Percentiles rank a stretch among this genome's conserved stretches.
Conservation (phyloP, 805 yeast genomes). For the Clavispora santaluciae region DNA sequence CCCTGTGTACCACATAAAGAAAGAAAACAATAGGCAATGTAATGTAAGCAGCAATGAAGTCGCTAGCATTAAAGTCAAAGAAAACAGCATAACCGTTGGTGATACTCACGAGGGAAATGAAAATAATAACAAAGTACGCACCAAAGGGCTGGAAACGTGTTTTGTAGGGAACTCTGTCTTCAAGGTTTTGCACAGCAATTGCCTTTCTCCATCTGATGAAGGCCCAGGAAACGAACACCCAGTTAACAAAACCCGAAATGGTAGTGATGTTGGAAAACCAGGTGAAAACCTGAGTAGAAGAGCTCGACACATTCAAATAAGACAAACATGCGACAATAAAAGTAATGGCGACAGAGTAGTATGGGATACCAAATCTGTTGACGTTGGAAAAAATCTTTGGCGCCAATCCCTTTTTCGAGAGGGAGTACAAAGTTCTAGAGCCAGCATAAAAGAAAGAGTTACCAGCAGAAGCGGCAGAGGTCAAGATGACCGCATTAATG, state of each 20-base stretch:
- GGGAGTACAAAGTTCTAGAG: constrained; percentile 16
- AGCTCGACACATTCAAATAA: constrained; percentile 50
- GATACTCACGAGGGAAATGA: constrained; percentile 49
- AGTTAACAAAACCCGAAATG: constrained; percentile 61
- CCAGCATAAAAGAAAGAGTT: constrained; percentile 18
- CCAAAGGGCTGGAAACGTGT: constrained; percentile 55
- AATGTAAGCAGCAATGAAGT: constrained; percentile 69
- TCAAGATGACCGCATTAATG: constrained; percentile 71
- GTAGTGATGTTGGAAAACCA: constrained; percentile 67
- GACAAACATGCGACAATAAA: constrained; percentile 42
- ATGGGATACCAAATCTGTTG: constrained; percentile 44
- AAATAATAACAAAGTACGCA: constrained; percentile 47
- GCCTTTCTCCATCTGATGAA: constrained; percentile 65
- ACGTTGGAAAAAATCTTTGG: constrained; percentile 14
- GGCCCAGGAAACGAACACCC: constrained; percentile 52
- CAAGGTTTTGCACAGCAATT: constrained; percentile 45
- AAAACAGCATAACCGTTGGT: constrained; percentile 75
- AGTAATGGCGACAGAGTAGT: constrained; percentile 27
- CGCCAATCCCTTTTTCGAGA: constrained; percentile 15
- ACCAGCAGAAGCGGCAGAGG: constrained; percentile 48
- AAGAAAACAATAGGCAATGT: constrained; percentile 54
- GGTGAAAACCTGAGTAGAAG: constrained; percentile 50
- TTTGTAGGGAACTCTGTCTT: constrained; percentile 54
- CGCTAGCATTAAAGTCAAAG: constrained; percentile 50
- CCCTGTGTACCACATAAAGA: constrained; percentile 56